Evolutionary conservation across 2,329 filamentous ascomycete species (phyloP), one percentile per base, ranked within the genome.

Genomic region (Fusarium sp.): DNA sequence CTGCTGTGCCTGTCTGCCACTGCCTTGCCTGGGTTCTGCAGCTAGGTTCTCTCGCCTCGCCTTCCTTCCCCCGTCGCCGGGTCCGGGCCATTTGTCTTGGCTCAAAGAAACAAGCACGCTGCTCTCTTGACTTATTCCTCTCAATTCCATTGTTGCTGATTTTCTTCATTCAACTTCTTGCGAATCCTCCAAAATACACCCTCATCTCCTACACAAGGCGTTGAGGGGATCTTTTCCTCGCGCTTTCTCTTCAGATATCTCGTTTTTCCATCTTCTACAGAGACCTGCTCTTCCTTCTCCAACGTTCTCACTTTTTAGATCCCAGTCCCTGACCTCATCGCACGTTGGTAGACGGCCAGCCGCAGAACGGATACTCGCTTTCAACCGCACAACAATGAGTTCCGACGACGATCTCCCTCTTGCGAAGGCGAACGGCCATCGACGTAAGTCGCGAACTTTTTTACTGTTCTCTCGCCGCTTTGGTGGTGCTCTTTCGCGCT

Each of bases 371-470:
- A 74, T 62, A 58, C 60, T 74, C 50, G 50, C 60, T 52, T 66
- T 53, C 58, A 70, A 55, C 62, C 57, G 54, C 58, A 63, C 53
- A 52, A 84, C 71, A 67, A 89, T 88, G 85, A 81, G 81, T 77
- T 86, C 93, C 30, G 93, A 95, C 76, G 93, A 97, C 77, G 93
- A 97, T 80, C 87, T 87, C 83, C 94, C 94, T 80, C 87, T 97
- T 74, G 87, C 91, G 70, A 88, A 85, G 80, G 77, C 84, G 67
- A 92, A 92, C 81, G 90, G 89, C 64, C 84, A 88, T 75, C 82
- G 92, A 94, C 82, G 93, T 95, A 83, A 88, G 92, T 88, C 69
- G 56, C 61, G 44, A 67, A 56, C 65, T 67, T 53, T 53, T 60
- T 54, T 16, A 53, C 62, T 37, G 52, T 63, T 55, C 42, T 42